phyloP scores from a whole-genome alignment of 202 grass and related monocot species.

The Elaeis oleifera region DNA sequence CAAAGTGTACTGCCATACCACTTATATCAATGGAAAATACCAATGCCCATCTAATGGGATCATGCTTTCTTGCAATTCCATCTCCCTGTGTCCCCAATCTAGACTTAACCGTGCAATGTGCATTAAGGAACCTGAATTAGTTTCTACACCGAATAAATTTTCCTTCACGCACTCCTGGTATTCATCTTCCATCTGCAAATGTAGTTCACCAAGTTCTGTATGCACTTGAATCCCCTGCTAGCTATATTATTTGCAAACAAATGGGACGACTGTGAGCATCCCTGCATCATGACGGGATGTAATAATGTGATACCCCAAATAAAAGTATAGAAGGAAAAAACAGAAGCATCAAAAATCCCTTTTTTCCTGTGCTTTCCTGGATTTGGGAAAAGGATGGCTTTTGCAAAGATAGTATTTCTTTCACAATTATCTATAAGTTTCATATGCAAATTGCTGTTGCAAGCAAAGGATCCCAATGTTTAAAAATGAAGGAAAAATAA shows the following conservation, averaged over 20 bases:
- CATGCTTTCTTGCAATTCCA: conserved; percentile 50
- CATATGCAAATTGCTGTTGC: too few relatives aligned
- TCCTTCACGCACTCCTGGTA: conserved; percentile 76
- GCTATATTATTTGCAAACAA: conserved; percentile 90
- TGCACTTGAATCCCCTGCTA: conserved; percentile 85
- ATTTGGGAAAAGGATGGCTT: too few relatives aligned
- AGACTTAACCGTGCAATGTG: conserved; percentile 73
- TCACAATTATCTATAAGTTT: too few relatives aligned
- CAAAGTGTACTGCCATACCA: conserved; percentile 69
- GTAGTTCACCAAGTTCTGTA: conserved; percentile 85
- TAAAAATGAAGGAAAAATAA: too few relatives aligned
- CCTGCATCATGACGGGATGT: conserved; percentile 30
- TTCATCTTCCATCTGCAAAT: conserved; percentile 75
- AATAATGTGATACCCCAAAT: not conserved
- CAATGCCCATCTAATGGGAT: conserved; percentile 46
- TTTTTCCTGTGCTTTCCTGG: too few relatives aligned
- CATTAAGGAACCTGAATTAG: conserved; percentile 66
- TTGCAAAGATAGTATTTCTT: too few relatives aligned
- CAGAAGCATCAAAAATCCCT: too few relatives aligned
- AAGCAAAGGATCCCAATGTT: too few relatives aligned
- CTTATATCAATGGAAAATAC: conserved; percentile 74
- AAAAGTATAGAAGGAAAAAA: too few relatives aligned
- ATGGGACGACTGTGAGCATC: conserved; percentile 82
- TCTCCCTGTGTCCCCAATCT: conserved; percentile 83
- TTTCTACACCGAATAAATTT: conserved; percentile 75